These are phyloP conservation scores for Seiridium cupressi DNA, from an alignment of 2,329 filamentous ascomycete species.

Conservation along the genomic window DNA sequence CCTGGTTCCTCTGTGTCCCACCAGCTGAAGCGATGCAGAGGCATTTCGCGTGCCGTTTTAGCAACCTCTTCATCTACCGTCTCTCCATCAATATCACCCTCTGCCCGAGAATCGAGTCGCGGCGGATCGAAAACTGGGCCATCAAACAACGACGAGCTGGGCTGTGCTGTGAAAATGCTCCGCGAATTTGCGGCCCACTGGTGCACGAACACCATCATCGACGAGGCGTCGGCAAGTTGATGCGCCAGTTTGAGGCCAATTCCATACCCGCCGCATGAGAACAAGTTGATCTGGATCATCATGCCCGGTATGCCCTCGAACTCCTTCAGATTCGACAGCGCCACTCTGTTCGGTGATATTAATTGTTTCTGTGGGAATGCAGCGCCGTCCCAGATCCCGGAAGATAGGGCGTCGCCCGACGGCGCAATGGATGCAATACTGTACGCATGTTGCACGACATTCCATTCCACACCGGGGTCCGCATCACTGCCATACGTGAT, in stretches of 20 bases:
- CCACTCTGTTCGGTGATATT: slow-evolving; percentile 29
- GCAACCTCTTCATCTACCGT: slow-evolving; percentile 21
- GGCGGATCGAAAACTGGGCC: slow-evolving; percentile 37
- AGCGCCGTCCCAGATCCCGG: slow-evolving; percentile 27
- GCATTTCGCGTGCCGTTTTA: slow-evolving; percentile 32
- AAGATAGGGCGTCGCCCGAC: slow-evolving; percentile 13
- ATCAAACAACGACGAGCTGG: not conserved
- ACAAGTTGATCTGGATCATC: slow-evolving; percentile 37
- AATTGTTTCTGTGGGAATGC: slow-evolving; percentile 33
- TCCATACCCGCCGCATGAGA: slow-evolving; percentile 38
- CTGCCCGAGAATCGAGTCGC: slow-evolving; percentile 34
- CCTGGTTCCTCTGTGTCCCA: slow-evolving; percentile 33
- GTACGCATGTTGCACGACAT: slow-evolving; percentile 26
- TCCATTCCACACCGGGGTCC: slow-evolving; percentile 41
- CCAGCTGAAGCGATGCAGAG: slow-evolving; percentile 47
- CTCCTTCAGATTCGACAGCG: slow-evolving; percentile 28
- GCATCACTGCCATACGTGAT: slow-evolving; percentile 29
- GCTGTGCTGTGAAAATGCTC: slow-evolving; percentile 5
- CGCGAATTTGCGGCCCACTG: slow-evolving; percentile 35
- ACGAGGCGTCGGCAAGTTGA: slow-evolving; percentile 41
- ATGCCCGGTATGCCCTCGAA: slow-evolving; percentile 27
- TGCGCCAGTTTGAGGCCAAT: slow-evolving; percentile 42
- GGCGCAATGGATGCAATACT: slow-evolving; percentile 29
- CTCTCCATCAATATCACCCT: slow-evolving; percentile 17
- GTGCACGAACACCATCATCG: slow-evolving; percentile 40